These are phyloP conservation scores for Diplodia seriata DNA, from an alignment of 2,329 filamentous ascomycete species.

Conservation along the genomic window DNA sequence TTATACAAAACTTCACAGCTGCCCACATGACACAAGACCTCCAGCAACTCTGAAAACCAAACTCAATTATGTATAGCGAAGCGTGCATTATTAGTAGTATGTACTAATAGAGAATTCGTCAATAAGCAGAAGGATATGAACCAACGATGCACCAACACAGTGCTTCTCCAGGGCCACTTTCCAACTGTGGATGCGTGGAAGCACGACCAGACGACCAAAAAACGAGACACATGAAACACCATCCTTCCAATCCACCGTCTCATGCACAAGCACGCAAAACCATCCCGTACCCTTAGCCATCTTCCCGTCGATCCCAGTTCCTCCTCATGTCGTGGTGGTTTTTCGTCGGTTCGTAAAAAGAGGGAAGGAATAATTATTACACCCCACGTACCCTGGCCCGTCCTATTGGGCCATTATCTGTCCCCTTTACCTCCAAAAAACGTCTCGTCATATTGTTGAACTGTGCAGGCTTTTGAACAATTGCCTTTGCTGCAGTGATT, in stretches of 20 bases:
- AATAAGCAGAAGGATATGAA: conserved; percentile 7
- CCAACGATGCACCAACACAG: neutral
- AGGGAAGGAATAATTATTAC: conserved; percentile 14
- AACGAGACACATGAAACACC: neutral
- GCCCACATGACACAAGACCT: neutral
- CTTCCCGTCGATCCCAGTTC: neutral
- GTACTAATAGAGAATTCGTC: conserved; percentile 19
- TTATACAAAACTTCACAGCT: neutral
- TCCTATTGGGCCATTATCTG: neutral
- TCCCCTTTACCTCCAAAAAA: neutral
- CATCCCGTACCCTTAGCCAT: neutral
- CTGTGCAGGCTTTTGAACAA: neutral
- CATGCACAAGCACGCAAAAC: neutral
- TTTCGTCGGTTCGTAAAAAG: conserved; percentile 16
- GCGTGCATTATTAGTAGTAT: conserved; percentile 28
- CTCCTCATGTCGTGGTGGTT: conserved; percentile 3
- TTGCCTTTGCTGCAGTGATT: neutral
- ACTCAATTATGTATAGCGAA: neutral
- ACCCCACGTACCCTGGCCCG: neutral
- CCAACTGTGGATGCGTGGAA: neutral
- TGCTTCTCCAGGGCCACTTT: neutral
- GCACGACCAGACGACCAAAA: conserved; percentile 3
- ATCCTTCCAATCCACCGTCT: neutral
- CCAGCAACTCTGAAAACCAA: neutral
- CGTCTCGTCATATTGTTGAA: conserved; percentile 11